phyloP scores from a whole-genome alignment of 176 grass and related monocot genomes.

The Triticum dicoccoides region DNA sequence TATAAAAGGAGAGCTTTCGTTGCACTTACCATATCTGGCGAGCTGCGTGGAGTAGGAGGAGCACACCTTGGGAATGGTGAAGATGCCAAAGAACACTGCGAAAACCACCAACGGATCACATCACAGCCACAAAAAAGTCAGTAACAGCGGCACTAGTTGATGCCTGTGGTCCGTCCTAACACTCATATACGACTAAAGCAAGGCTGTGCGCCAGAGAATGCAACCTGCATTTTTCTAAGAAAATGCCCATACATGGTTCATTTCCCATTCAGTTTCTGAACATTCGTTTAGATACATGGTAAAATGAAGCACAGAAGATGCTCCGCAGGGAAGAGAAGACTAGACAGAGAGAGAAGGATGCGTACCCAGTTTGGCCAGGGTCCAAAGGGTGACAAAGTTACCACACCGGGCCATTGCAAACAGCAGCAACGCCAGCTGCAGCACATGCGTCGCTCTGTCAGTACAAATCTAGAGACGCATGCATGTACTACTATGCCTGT shows the following conservation, averaged over 20 bases:
- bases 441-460: constrained; percentile 42
- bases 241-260: neutral
- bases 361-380: constrained; percentile 80
- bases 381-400: constrained; percentile 75
- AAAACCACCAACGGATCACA: constrained; percentile 19
- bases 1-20: constrained; percentile 8
- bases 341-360: neutral
- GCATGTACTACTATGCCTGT: constrained; percentile 3
- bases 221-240: neutral
- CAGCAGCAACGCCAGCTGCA: constrained; percentile 79
- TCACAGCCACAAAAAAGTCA: constrained; percentile 29
- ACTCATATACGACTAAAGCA: neutral
- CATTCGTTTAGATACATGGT: neutral
- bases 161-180: constrained; percentile 8
- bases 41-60: constrained; percentile 88
- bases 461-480: constrained; percentile 36
- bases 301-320: neutral
- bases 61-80: constrained; percentile 91
- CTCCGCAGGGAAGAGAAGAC: neutral
- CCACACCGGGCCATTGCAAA: constrained; percentile 94
- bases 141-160: constrained; percentile 10
- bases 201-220: neutral
- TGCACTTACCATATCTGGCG: constrained; percentile 76
- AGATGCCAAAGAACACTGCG: constrained; percentile 92
- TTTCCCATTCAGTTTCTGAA: neutral